A percentile compares a stretch with the other conserved stretches of the same genome.
Evolutionary conservation across 306 rosid genomes (phyloP).

Genomic region (peach (Prunus persica)): Prunus_persica_NCBIv2 NC_034012.1:797501-798000

Average conservation of each 20-base stretch:
- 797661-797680: background rate
- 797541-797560: conserved; percentile 77
- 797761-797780: too few species aligned
- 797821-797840: background rate
- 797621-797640: background rate
- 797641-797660: background rate
- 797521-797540: conserved; percentile 20
- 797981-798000: conserved; percentile 15
- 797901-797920: conserved; percentile 67
- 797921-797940: conserved; percentile 75
- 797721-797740: background rate
- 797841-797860: conserved; percentile 62
- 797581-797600: conserved; percentile 90
- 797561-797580: conserved; percentile 88
- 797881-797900: conserved; percentile 93
- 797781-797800: background rate
- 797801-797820: background rate
- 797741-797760: background rate
- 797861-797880: conserved; percentile 93
- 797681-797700: background rate
- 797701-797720: too few species aligned
- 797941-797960: conserved; percentile 63
- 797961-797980: conserved; percentile 20
- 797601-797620: conserved; percentile 77
- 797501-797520: background rate